Evolutionary conservation across 768 basidiomycete species (phyloP), one percentile per base, ranked within the genome.

Genomic region (Podaxis sp.): DNA sequence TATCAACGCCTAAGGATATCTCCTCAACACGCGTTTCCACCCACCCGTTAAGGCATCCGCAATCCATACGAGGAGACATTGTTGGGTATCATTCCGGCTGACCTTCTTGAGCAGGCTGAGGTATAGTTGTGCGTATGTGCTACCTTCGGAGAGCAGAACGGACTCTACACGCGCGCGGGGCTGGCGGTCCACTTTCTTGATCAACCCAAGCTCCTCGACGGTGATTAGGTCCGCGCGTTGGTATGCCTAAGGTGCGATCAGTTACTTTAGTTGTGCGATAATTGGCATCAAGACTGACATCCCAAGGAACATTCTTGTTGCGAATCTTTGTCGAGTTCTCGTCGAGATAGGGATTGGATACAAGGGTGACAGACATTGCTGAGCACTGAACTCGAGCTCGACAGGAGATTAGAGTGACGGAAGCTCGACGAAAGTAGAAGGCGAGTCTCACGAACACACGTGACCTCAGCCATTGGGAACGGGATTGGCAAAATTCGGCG

Each of bases 231-330:
- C 93, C 51, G 94, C 95, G 67, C 96, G 89, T 78, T 97, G 95
- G 79, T 98, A 97, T 64, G 92, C 95, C 95, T 98, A 68, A 24
- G 55, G 51, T 30, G 40, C 54, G 36, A 56, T 63, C 70, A 51
- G 74, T 70, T 57, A 39, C 57, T 57, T 40, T 30, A 52, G 49
- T 39, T 42, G 24, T 26, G 57, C 44, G 17, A 36, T 15, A 11
- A 46, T 13, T 60, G 28, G 11, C 63, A 52, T 56, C 4, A 2
- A 9, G 4, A 48, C 79, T 63, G 63, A 96, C 96, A 88, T 97
- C 95, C 96, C 96, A 99, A 66, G 95, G 95, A 9, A 97, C 93
- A 1, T 89, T 88, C 74, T 96, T 97, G 7, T 89, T 84, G 68
- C 90, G 84, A 65, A 96, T 94, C 81, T 96, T 96, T 57, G 88